Percentiles rank a stretch among this genome's conserved stretches.
phyloP scores from a whole-genome alignment of 768 basidiomycete genomes.

The Termitomyces sp. region DNA sequence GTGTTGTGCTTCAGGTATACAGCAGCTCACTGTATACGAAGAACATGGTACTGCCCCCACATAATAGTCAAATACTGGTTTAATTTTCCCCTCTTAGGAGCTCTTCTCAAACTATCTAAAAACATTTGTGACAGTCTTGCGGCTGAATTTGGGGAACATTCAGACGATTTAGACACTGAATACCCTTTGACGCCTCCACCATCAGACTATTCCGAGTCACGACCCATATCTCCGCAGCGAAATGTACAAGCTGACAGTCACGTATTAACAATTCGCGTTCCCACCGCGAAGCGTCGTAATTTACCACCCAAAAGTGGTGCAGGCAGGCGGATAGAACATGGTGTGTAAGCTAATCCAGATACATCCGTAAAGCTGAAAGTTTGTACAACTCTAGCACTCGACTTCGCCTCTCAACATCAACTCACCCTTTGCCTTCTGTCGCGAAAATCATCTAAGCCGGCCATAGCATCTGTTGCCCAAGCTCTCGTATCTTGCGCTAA shows the following conservation, averaged over 20 bases:
- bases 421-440: conserved; percentile 54
- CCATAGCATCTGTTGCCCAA: conserved; percentile 50
- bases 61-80: conserved; percentile 14
- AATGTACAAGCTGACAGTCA: conserved; percentile 14
- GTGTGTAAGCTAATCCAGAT: neutral
- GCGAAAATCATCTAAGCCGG: conserved; percentile 56
- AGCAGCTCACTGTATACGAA: conserved; percentile 67
- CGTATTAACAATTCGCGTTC: conserved; percentile 14
- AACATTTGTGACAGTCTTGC: conserved; percentile 28
- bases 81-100: conserved; percentile 24
- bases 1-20: conserved; percentile 59
- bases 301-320: neutral
- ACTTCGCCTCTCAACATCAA: conserved; percentile 12
- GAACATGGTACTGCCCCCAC: conserved; percentile 41
- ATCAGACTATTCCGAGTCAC: conserved; percentile 66
- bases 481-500: conserved; percentile 31
- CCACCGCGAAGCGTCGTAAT: neutral
- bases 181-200: conserved; percentile 76
- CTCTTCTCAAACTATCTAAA: conserved; percentile 32
- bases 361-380: neutral
- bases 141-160: conserved; percentile 13
- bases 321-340: neutral
- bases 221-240: conserved; percentile 50
- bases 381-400: neutral
- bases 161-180: conserved; percentile 43